Conservation (phyloP, 2,329 filamentous ascomycete species). For the Helotiales sp. region DNA sequence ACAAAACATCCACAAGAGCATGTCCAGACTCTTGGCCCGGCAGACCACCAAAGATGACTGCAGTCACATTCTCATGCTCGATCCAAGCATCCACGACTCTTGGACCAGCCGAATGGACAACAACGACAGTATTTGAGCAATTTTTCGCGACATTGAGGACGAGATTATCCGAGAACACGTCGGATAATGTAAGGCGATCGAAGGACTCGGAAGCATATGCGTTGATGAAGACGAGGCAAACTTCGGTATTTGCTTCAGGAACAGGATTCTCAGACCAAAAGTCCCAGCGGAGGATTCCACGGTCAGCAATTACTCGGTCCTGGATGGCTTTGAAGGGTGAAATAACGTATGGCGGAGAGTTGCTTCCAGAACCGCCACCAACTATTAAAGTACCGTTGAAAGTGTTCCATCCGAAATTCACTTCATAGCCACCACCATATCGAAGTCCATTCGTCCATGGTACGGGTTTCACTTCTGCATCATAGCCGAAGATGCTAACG, state of each 20-base stretch:
- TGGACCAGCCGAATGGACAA: conserved; percentile 62
- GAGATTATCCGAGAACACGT: conserved; percentile 62
- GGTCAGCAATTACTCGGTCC: conserved; percentile 52
- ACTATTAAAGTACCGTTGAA: conserved; percentile 47
- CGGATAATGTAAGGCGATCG: conserved; percentile 54
- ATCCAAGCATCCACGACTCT: conserved; percentile 66
- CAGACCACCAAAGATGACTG: conserved; percentile 75
- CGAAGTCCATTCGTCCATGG: conserved; percentile 3
- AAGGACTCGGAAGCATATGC: conserved; percentile 72
- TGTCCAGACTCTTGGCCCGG: conserved; percentile 83
- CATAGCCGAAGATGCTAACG: conserved; percentile 62
- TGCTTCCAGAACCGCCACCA: conserved; percentile 50
- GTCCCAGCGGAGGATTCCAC: conserved; percentile 59
- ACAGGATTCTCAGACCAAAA: conserved; percentile 46
- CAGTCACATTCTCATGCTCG: conserved; percentile 71
- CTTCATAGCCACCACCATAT: conserved; percentile 2
- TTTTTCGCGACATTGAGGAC: conserved; percentile 55
- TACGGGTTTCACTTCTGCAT: conserved; percentile 37
- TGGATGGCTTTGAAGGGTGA: conserved; percentile 56
- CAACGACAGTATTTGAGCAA: conserved; percentile 62
- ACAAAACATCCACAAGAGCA: conserved; percentile 73
- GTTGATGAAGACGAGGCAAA: conserved; percentile 68
- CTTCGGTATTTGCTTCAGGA: conserved; percentile 50
- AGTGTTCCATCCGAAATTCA: conserved; percentile 26
- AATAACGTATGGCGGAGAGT: conserved; percentile 46